These are phyloP conservation scores for Penicillium sp. DNA, from an alignment of 2,329 filamentous ascomycete genomes.

Conservation along the genomic window DNA sequence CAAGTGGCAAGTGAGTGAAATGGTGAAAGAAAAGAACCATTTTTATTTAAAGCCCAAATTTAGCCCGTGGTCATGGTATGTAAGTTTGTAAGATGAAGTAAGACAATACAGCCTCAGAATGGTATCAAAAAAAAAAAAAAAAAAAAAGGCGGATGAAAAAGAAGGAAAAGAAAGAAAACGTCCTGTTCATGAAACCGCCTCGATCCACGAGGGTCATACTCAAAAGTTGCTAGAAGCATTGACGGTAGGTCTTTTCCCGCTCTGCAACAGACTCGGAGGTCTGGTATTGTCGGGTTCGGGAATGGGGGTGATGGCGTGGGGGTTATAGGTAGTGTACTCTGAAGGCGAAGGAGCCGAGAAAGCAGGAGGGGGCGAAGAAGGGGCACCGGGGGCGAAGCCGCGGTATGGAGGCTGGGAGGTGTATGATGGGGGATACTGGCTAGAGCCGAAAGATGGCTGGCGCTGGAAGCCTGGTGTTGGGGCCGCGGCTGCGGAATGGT, in stretches of 20 bases:
- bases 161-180: background rate
- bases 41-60: background rate
- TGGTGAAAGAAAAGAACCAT: background rate
- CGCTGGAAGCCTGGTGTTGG: conserved; percentile 21
- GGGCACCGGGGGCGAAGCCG: conserved; percentile 19
- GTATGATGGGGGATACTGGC: conserved; percentile 27
- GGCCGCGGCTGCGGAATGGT: background rate
- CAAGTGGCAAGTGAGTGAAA: background rate
- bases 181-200: conserved; percentile 6
- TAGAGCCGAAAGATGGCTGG: conserved; percentile 27
- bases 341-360: conserved; percentile 23
- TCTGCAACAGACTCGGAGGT: conserved; percentile 44
- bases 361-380: conserved; percentile 34
- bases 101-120: conserved; percentile 7
- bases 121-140: conserved; percentile 12
- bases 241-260: conserved; percentile 38
- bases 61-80: background rate
- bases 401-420: conserved; percentile 22
- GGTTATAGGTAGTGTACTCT: conserved; percentile 14
- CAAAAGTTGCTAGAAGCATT: conserved; percentile 40
- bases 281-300: conserved; percentile 29
- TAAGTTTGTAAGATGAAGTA: conserved; percentile 1
- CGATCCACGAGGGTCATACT: conserved; percentile 7
- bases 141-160: background rate
- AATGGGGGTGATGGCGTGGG: conserved; percentile 14